Conservation (phyloP, 2,329 filamentous ascomycete genomes). For the Fusarium sp. region DNA sequence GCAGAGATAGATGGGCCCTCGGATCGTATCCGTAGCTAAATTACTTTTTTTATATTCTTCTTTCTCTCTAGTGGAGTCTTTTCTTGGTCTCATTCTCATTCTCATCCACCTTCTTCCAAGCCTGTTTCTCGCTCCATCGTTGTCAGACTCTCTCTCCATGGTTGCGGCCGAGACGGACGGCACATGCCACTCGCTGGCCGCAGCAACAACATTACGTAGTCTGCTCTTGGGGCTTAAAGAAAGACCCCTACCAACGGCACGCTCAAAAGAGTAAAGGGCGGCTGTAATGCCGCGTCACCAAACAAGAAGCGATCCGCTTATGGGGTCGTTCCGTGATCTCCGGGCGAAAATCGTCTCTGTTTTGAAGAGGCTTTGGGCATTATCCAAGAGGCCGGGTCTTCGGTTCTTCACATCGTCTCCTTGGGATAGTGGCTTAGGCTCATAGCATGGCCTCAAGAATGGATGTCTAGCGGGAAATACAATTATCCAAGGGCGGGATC, state of each 20-base stretch:
- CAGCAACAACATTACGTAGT: slow-evolving; percentile 25
- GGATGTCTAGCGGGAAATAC: slow-evolving; percentile 5
- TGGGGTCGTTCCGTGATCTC: slow-evolving; percentile 25
- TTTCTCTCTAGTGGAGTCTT: slow-evolving; percentile 1
- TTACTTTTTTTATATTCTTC: not conserved
- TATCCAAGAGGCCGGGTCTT: not conserved
- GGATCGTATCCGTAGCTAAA: slow-evolving; percentile 19
- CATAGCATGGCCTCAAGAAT: slow-evolving; percentile 15
- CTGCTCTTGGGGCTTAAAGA: slow-evolving; percentile 17
- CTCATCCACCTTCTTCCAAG: not conserved
- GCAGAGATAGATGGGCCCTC: slow-evolving; percentile 22
- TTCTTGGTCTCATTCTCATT: slow-evolving; percentile 7
- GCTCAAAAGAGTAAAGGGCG: slow-evolving; percentile 17
- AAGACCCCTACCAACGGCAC: slow-evolving; percentile 11
- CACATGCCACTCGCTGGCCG: slow-evolving; percentile 10
- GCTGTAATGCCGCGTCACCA: slow-evolving; percentile 31
- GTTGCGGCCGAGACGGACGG: slow-evolving; percentile 6
- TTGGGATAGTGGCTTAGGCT: slow-evolving; percentile 9
- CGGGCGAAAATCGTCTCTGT: not conserved
- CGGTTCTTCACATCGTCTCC: not conserved
- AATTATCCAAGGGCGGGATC: slow-evolving; percentile 16
- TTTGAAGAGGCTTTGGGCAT: not conserved
- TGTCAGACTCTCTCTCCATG: not conserved
- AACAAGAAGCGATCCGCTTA: slow-evolving; percentile 21
- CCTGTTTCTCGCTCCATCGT: not conserved